Evolutionary conservation across 139 green algal species (phyloP).

Genomic region (Volvox reticuliferus): DNA sequence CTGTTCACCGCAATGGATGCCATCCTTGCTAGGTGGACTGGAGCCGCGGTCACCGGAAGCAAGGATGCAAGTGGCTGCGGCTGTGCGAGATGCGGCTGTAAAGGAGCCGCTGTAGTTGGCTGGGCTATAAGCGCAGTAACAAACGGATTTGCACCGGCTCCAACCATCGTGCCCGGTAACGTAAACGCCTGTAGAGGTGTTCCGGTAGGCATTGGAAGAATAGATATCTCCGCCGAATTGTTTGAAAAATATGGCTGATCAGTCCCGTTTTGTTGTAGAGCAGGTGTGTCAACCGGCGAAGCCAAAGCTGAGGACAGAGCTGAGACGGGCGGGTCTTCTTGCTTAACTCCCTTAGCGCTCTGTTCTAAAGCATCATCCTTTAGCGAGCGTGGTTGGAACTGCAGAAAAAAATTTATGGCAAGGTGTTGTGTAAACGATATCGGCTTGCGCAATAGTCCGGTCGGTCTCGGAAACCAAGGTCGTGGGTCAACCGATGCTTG

Average conservation of each 20-base stretch:
- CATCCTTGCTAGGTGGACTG: not conserved
- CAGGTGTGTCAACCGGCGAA: conserved; percentile 1
- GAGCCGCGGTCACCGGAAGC: not conserved
- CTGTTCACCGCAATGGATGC: not conserved
- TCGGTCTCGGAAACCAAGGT: not conserved
- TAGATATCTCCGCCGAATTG: conserved; percentile 15
- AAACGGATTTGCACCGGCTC: not conserved
- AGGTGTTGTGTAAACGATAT: not conserved
- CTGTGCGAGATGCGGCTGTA: not conserved
- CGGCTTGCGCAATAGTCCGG: not conserved
- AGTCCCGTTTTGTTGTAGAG: not conserved
- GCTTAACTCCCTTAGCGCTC: not conserved
- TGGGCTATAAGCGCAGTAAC: not conserved
- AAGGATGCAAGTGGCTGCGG: not conserved
- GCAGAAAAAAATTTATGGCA: not conserved
- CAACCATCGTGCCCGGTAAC: conserved; percentile 7
- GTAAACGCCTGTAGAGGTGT: not conserved
- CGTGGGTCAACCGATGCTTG: not conserved
- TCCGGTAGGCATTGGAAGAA: conserved; percentile 26
- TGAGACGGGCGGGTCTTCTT: not conserved
- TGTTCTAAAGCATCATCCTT: not conserved
- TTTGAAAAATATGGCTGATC: not conserved
- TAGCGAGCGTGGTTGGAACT: conserved; percentile 37
- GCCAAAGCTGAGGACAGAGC: conserved; percentile 21
- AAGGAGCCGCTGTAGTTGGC: no score